phyloP scores from a whole-genome alignment of 73 alveolate genomes.

The Paramecium biaurelia region DNA sequence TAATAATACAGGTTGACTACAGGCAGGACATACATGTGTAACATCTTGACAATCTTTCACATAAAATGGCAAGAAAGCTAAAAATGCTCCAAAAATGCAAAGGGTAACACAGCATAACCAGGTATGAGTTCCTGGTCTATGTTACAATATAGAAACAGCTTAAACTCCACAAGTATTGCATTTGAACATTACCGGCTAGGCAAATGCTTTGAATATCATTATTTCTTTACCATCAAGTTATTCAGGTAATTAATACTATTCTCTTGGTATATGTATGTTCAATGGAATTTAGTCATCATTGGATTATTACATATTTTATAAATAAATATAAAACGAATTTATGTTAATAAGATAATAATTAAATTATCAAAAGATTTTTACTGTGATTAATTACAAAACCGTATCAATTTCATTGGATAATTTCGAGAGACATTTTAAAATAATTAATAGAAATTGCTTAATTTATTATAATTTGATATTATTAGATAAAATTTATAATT shows the following conservation, averaged over 20 bases:
- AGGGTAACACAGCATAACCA: conserved; percentile 27
- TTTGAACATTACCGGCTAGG: background rate
- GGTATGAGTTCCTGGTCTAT: background rate
- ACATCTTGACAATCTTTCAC: conserved; percentile 23
- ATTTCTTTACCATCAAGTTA: background rate
- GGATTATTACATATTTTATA: background rate
- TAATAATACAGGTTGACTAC: background rate
- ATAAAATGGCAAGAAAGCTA: conserved; percentile 35
- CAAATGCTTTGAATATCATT: background rate
- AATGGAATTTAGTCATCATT: background rate
- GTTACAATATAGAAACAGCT: background rate
- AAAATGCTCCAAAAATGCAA: background rate
- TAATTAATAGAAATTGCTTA: too few species aligned
- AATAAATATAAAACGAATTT: background rate
- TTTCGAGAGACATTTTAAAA: too few species aligned
- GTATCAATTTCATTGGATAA: background rate
- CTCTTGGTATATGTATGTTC: background rate
- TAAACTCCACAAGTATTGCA: background rate
- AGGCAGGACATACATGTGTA: background rate
- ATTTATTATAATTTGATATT: too few species aligned
- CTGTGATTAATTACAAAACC: background rate
- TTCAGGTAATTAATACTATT: background rate
- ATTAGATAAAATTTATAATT: too few species aligned
- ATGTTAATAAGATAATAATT: background rate
- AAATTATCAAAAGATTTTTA: background rate